These are phyloP conservation scores for Xerocomus minutiporus DNA, from an alignment of 1,284 basidiomycete species.

Conservation along the genomic window DNA sequence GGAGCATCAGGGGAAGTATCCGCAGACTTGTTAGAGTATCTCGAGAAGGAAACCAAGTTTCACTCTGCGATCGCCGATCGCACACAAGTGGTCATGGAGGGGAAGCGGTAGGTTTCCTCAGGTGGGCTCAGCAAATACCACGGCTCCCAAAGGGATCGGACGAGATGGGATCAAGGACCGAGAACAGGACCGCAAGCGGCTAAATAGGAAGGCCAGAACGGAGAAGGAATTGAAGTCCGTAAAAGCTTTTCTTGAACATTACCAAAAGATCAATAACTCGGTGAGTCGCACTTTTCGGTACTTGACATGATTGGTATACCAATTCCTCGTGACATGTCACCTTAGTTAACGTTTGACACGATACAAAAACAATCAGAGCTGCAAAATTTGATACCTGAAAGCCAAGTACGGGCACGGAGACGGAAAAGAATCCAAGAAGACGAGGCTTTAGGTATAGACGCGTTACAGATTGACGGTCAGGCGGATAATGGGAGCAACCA, in stretches of 20 bases:
- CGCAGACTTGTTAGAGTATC: constrained; percentile 64
- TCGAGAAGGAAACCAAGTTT: constrained; percentile 65
- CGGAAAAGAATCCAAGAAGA: constrained; percentile 4
- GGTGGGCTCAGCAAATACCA: constrained; percentile 56
- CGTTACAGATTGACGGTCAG: constrained; percentile 10
- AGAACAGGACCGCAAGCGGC: constrained; percentile 34
- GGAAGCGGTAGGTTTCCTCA: constrained; percentile 75
- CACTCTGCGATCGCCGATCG: constrained; percentile 56
- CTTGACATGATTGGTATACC: neutral
- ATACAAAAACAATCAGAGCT: constrained; percentile 72
- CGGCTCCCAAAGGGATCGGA: constrained; percentile 39
- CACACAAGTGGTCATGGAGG: constrained; percentile 92
- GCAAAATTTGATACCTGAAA: constrained; percentile 73
- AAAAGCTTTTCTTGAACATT: constrained; percentile 71
- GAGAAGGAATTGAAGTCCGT: constrained; percentile 68
- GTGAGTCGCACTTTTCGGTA: constrained; percentile 43
- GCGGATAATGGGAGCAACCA: neutral
- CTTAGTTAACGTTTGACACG: constrained; percentile 81
- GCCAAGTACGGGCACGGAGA: constrained; percentile 32
- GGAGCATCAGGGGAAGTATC: constrained; percentile 52
- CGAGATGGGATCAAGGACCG: constrained; percentile 38
- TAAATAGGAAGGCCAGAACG: constrained; percentile 54
- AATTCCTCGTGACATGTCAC: neutral
- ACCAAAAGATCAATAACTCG: constrained; percentile 87
- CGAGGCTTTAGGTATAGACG: constrained; percentile 7